Evolutionary conservation across 129 eudicot genomes (phyloP), one percentile per base, ranked within the genome.

Genomic region (Scalesia atractyloides): DNA sequence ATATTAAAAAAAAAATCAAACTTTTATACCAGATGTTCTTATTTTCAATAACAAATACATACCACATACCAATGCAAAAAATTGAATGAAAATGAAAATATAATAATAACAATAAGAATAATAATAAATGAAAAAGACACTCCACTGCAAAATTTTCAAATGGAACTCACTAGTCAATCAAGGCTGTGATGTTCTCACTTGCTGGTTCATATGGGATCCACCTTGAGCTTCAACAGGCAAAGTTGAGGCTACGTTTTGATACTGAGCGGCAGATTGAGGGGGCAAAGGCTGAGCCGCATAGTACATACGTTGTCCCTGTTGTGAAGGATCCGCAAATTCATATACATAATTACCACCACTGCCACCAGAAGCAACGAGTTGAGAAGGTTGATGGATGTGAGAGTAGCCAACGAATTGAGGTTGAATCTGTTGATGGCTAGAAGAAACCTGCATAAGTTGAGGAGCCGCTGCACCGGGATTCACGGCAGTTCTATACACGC

Each of bases 251-350:
- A 86, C 46, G 52, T 89, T 89, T 76, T 89, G 97, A 76, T 82
- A 92, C 61, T 83, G 97, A 61, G 96, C 87, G 72, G 88, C 81
- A 78, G 87, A 47, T 60, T 85, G 87, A 34, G 97, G 91, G 49
- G 82, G 72, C 76, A 86, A 5, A 43, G 85, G 81, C 33, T 83
- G 96, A 73, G 87, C 63, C 49, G 81, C 84, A 70, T 85, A 92
- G 77, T 92, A 89, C 64, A 92, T 51, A 44, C 81, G 81, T 9
- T 76, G 90, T 12, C 82, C 80, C 72, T 91, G 73, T 30, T 57
- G 86, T 24, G 89, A 7, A 24, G 91, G 91, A 76, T 92, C 87
- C 24, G 87, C 37, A 72, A 56, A 86, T 50, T 83, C 97, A 66
- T 88, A 91, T 9, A 75, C 84, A 68, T 82, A 91, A 78, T 66